Percentiles rank a stretch among this genome's conserved stretches.
Evolutionary conservation across 163 green algal species (phyloP).

Genomic region (Volvox carteri): DNA sequence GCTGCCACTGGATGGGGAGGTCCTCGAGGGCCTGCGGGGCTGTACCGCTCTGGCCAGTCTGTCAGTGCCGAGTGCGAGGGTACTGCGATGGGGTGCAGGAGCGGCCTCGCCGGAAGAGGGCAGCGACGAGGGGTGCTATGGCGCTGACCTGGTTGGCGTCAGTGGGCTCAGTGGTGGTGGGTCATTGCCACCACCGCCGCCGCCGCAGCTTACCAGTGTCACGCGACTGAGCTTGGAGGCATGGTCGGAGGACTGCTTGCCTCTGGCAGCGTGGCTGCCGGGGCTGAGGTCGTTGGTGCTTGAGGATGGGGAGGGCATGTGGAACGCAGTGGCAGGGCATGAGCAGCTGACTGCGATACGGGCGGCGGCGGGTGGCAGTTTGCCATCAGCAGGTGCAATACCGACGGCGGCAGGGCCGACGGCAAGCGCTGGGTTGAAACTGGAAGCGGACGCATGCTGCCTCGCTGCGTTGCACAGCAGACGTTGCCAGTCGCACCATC

Average conservation of each 20-base stretch:
- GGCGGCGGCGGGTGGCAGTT: not conserved
- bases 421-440: not conserved
- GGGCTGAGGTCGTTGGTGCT: conserved; percentile 22
- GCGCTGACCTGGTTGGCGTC: too few species aligned
- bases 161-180: too few species aligned
- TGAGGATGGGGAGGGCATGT: conserved; percentile 38
- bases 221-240: conserved; percentile 37
- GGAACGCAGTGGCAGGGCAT: conserved; percentile 30
- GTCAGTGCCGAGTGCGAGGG: conserved; percentile 8
- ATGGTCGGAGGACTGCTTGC: conserved; percentile 19
- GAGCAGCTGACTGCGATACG: conserved; percentile 1
- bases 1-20: conserved; percentile 3
- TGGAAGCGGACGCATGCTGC: not conserved
- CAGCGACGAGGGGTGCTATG: too few species aligned
- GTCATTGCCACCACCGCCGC: too few species aligned
- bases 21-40: conserved; percentile 14
- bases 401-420: not conserved
- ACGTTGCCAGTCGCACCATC: not conserved
- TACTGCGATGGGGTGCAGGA: too few species aligned
- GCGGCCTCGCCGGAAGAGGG: too few species aligned
- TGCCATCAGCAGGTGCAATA: conserved; percentile 5
- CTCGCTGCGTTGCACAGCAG: too few species aligned
- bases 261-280: conserved; percentile 38
- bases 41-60: conserved; percentile 9
- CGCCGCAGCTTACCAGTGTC: conserved; percentile 20